Conservation (phyloP, 2,329 filamentous ascomycete species). For the Coniochaeta hoffmannii region DNA sequence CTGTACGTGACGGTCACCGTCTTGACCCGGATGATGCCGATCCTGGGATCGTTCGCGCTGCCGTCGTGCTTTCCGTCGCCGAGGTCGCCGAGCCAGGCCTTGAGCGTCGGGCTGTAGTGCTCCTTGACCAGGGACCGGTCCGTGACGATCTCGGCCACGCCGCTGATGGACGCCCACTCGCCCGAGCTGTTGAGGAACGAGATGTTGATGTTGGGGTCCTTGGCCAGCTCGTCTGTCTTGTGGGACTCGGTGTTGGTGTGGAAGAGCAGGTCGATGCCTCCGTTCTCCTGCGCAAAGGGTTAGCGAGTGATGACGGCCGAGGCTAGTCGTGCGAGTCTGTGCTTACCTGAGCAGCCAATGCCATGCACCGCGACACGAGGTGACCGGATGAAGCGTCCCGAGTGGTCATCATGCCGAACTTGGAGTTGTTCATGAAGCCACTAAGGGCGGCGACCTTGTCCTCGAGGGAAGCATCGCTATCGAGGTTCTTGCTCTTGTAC, state of each 20-base stretch:
- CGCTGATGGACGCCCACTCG: slow-evolving; percentile 84
- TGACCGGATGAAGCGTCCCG: slow-evolving; percentile 55
- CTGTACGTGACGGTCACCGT: slow-evolving; percentile 67
- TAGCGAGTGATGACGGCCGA: neutral
- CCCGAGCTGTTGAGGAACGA: slow-evolving; percentile 69
- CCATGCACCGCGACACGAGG: slow-evolving; percentile 80
- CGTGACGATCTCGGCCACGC: slow-evolving; percentile 60
- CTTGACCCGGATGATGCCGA: slow-evolving; percentile 73
- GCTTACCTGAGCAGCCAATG: slow-evolving; percentile 66
- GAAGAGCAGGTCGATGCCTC: slow-evolving; percentile 78
- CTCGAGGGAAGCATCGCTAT: slow-evolving; percentile 55
- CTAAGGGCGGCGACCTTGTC: slow-evolving; percentile 71
- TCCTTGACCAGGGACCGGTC: slow-evolving; percentile 63
- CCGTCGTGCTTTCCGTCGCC: slow-evolving; percentile 80
- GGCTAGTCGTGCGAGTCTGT: neutral
- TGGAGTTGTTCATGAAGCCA: slow-evolving; percentile 62
- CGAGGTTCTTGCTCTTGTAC: slow-evolving; percentile 66
- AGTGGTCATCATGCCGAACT: slow-evolving; percentile 89
- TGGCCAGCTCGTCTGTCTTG: slow-evolving; percentile 74
- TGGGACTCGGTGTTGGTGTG: slow-evolving; percentile 86
- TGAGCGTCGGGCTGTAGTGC: slow-evolving; percentile 66
- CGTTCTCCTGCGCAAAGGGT: slow-evolving; percentile 52
- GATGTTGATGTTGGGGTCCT: slow-evolving; percentile 70
- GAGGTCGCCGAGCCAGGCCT: slow-evolving; percentile 82
- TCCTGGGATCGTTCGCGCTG: slow-evolving; percentile 71